Evolutionary conservation across 768 basidiomycete species (phyloP), one percentile per base, ranked within the genome.

Genomic region (Trametes gibbosa): DNA sequence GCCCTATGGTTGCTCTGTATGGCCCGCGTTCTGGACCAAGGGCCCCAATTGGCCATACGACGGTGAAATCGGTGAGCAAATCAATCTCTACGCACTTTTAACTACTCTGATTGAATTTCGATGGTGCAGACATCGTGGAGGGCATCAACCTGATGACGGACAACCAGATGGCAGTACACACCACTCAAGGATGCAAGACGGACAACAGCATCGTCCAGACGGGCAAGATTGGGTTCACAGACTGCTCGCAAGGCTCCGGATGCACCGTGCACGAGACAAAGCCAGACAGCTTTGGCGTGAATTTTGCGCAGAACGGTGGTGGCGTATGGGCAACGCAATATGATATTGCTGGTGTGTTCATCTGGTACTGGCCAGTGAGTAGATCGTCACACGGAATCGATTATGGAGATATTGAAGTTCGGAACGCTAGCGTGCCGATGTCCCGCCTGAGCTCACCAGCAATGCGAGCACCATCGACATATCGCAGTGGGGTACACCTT

Each of bases 251-350:
- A 12, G 68, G 73, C 21, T 65, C 73, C 1, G 81, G 81, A 9
- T 75, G 74, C 45, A 63, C 68, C 2, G 74, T 75, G 40, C 58
- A 59, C 24, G 72, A 74, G 57, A 72, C 65, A n/a, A 68, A 71
- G 52, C 65, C 72, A 21, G 74, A 75, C 55, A 77, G 75, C 51
- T 81, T 72, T 56, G 75, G 75, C 5, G 64, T 63, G n/a, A 73
- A 69, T 5, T 83, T 83, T 60, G 76, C 76, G 7, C 53, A 69
- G 3, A 77, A 74, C 2, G 83, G 84, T n/a, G 85, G 85, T 6
- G 85, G 85, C 5, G 83, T 86, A 1, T 92, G 77, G 71, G 87
- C 87, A 2, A 79, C 85, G 3, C 87, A 89, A 64, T 85, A 89
- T 61, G 88, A 88, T 50, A 74, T 77, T 6, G 69, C 78, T 1